Evolutionary conservation across 768 basidiomycete species (phyloP).

Genomic region (Pluteus cervinus): DNA sequence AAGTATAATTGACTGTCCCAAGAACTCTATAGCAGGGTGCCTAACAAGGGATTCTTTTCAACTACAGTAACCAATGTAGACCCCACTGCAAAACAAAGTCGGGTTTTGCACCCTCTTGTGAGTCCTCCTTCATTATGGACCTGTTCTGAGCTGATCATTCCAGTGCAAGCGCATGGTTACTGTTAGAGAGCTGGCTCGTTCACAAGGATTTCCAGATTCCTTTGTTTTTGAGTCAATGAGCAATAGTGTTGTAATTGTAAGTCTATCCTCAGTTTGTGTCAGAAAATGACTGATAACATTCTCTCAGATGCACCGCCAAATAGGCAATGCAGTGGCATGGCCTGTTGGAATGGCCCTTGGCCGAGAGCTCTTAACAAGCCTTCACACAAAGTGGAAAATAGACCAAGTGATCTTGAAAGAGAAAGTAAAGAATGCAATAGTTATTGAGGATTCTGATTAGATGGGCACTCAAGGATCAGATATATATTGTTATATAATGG

Average conservation of each 20-base stretch:
- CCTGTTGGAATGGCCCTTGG: conserved; percentile 61
- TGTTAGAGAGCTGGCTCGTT: conserved; percentile 71
- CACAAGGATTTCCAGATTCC: conserved; percentile 77
- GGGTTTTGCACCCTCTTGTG: conserved; percentile 64
- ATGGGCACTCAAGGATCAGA: conserved; percentile 4
- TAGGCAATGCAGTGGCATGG: conserved; percentile 77
- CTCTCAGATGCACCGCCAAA: conserved; percentile 69
- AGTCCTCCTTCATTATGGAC: conserved; percentile 12
- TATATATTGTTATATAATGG: conserved; percentile 2
- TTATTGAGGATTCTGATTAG: conserved; percentile 20
- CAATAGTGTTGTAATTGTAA: conserved; percentile 54
- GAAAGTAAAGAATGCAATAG: conserved; percentile 30
- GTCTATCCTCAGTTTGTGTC: conserved; percentile 15
- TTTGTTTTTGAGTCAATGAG: conserved; percentile 55
- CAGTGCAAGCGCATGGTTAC: conserved; percentile 69
- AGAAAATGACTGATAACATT: background rate
- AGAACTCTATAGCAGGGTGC: conserved; percentile 55
- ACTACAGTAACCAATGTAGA: conserved; percentile 78
- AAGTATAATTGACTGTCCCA: background rate
- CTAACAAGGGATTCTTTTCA: conserved; percentile 49
- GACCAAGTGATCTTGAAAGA: too few relatives aligned
- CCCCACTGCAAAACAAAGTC: conserved; percentile 72
- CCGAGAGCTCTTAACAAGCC: conserved; percentile 45
- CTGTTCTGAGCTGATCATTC: background rate
- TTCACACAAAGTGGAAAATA: conserved; percentile 47